A percentile compares a stretch with the other conserved stretches of the same genome.
phyloP scores from a whole-genome alignment of 805 yeast species.

The Candida dajiaensis region DNA sequence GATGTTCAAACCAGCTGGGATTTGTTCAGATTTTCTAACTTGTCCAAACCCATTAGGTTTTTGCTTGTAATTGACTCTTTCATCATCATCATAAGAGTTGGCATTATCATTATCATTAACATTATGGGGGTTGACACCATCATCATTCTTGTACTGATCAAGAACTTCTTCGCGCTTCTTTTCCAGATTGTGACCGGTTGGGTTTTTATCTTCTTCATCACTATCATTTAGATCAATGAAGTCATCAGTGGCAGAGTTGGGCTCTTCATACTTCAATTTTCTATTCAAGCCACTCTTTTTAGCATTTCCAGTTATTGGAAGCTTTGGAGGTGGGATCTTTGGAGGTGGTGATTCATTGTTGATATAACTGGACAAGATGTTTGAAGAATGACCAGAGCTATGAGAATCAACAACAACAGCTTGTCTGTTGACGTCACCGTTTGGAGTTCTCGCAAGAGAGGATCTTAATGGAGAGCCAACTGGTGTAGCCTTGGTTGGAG shows the following conservation, averaged over 20 bases:
- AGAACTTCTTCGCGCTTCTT: not conserved
- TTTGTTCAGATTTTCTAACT: conserved; percentile 14
- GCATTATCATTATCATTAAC: not conserved
- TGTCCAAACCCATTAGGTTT: conserved; percentile 16
- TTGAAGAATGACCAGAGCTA: conserved; percentile 20
- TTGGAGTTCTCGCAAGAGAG: conserved; percentile 11
- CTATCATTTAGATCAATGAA: conserved; percentile 18
- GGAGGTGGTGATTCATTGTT: conserved; percentile 21
- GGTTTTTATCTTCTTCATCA: not conserved
- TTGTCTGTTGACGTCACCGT: conserved; percentile 18
- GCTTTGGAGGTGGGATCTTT: conserved; percentile 10
- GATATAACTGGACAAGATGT: conserved; percentile 19
- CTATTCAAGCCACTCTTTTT: not conserved
- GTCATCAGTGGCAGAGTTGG: conserved; percentile 13
- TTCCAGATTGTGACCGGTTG: not conserved
- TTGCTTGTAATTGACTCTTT: conserved; percentile 5
- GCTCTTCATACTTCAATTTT: conserved; percentile 4
- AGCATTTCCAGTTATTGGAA: conserved; percentile 5
- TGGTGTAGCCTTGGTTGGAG: conserved; percentile 6
- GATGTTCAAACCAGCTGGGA: conserved; percentile 20
- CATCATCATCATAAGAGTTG: not conserved
- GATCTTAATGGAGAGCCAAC: conserved; percentile 17
- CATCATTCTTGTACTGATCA: conserved; percentile 1
- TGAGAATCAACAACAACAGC: conserved; percentile 20
- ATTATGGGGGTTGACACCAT: not conserved